These are phyloP conservation scores for Talaromyces sp. DNA, from an alignment of 2,329 filamentous ascomycete species.

Conservation along the genomic window DNA sequence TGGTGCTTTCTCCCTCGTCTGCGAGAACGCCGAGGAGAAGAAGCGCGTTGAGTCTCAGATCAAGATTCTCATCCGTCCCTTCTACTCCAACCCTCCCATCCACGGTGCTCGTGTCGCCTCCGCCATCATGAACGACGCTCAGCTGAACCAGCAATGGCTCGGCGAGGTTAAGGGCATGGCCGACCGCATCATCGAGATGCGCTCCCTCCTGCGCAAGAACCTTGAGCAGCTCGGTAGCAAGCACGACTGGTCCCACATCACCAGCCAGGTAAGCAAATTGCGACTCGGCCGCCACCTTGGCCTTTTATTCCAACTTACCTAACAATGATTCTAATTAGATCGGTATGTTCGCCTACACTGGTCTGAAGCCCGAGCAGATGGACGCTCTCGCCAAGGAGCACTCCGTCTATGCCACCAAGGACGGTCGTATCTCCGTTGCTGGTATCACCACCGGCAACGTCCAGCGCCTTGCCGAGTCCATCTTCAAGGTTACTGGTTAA, in stretches of 20 bases:
- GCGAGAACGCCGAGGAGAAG: conserved; percentile 83
- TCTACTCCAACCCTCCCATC: conserved; percentile 98
- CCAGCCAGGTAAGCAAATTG: conserved; percentile 69
- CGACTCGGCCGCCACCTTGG: too few species aligned
- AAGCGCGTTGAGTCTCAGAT: conserved; percentile 95
- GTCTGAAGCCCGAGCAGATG: conserved; percentile 89
- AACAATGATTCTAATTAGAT: conserved; percentile 58
- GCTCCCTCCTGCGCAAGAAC: conserved; percentile 89
- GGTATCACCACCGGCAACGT: conserved; percentile 55
- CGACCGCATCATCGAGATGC: conserved; percentile 98
- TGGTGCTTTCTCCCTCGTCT: conserved; percentile 92
- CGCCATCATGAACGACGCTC: conserved; percentile 83
- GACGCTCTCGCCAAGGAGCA: conserved; percentile 87
- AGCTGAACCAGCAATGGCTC: conserved; percentile 91
- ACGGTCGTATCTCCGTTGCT: conserved; percentile 55
- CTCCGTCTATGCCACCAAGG: conserved; percentile 95
- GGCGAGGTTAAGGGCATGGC: conserved; percentile 98
- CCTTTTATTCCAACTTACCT: neutral
- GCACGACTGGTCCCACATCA: conserved; percentile 99
- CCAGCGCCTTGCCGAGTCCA: conserved; percentile 53
- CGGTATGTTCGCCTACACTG: conserved; percentile 99
- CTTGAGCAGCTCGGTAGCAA: conserved; percentile 92
- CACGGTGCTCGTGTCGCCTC: conserved; percentile 94
- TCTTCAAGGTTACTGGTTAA: conserved; percentile 56
- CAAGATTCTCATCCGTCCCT: conserved; percentile 94